Percentiles rank a stretch among this genome's conserved stretches.
Conservation (phyloP, 2,329 filamentous ascomycete species). For the Raffaelea albimanens region DNA sequence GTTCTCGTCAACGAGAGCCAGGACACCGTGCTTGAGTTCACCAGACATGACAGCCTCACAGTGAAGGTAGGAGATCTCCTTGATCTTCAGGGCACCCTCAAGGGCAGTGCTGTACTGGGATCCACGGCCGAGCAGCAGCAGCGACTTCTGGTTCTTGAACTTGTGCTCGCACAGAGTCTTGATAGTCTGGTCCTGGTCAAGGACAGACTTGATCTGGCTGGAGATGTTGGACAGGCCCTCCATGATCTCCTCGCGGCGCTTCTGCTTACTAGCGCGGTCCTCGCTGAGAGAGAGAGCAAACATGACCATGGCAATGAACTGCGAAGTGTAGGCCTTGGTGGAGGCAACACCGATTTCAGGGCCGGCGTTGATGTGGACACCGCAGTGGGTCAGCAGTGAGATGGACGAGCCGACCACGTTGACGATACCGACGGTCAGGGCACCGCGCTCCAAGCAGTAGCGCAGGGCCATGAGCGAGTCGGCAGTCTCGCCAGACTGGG, state of each 20-base stretch:
- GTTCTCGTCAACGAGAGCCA: constrained; percentile 95
- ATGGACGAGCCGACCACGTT: constrained; percentile 98
- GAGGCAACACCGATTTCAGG: constrained; percentile 98
- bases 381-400: constrained; percentile 94
- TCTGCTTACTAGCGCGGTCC: constrained; percentile 89
- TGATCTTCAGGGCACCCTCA: constrained; percentile 97
- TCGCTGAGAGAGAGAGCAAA: constrained; percentile 94
- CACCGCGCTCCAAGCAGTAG: constrained; percentile 96
- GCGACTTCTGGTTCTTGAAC: constrained; percentile 95
- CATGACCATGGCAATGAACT: constrained; percentile 99
- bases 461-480: constrained; percentile 94
- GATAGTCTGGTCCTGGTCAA: constrained; percentile 86
- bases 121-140: constrained; percentile 87
- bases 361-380: constrained; percentile 98
- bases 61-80: constrained; percentile 99
- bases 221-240: constrained; percentile 82
- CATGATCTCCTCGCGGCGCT: constrained; percentile 92
- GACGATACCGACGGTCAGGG: constrained; percentile 94
- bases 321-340: constrained; percentile 98
- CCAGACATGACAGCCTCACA: constrained; percentile 99
- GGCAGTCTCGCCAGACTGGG: constrained; percentile 95
- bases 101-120: constrained; percentile 95
- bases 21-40: constrained; percentile 96
- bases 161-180: constrained; percentile 87
- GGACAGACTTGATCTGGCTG: constrained; percentile 81